Evolutionary conservation across 805 yeast species (phyloP).

Genomic region (Saccharomycopsis selenospora): DNA sequence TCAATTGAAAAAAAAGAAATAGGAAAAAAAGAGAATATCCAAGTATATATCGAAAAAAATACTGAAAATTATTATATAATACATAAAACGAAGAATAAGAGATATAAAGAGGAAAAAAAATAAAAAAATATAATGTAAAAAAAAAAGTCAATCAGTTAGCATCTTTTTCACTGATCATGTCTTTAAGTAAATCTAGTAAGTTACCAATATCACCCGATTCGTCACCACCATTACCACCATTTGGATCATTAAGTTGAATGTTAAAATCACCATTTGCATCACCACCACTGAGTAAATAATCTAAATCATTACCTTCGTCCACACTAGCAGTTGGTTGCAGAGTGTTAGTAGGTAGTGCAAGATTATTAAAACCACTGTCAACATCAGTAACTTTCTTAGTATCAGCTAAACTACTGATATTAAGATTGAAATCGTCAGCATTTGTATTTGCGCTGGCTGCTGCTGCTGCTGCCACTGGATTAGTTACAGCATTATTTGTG

Average conservation of each 20-base stretch:
- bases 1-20: no score
- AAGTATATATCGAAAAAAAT: no score
- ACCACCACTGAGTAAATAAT: background rate
- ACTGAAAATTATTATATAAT: no score
- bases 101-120: background rate
- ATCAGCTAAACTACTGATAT: background rate
- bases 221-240: background rate
- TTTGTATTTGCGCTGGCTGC: background rate
- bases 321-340: background rate
- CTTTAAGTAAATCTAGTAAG: slow-evolving; percentile 16
- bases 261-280: slow-evolving; percentile 1
- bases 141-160: background rate
- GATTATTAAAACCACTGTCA: background rate
- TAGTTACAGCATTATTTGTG: background rate
- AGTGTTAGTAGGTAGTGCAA: background rate
- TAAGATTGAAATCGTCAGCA: background rate
- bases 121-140: background rate
- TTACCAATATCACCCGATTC: slow-evolving; percentile 17
- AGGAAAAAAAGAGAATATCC: no score
- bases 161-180: slow-evolving; percentile 19
- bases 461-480: background rate
- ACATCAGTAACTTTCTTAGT: background rate
- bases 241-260: background rate
- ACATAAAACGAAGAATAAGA: background rate
- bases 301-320: background rate